Conservation (phyloP, 2,329 filamentous ascomycete species). For the Gremmenia infestans region DNA sequence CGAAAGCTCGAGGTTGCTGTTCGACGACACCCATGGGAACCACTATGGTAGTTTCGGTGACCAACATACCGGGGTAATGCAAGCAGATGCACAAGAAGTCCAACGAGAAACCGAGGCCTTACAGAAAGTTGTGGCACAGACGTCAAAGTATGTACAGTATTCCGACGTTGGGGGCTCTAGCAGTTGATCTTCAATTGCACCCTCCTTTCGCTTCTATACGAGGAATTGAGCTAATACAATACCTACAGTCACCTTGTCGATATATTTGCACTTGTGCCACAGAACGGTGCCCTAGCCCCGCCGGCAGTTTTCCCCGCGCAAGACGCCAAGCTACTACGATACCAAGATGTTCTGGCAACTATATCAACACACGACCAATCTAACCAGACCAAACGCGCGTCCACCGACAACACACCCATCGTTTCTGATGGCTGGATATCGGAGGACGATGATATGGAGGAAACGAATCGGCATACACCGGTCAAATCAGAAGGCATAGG, state of each 20-base stretch:
- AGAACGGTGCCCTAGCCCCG: slow-evolving; percentile 37
- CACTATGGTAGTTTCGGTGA: slow-evolving; percentile 62
- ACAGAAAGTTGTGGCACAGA: slow-evolving; percentile 58
- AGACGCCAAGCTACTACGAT: slow-evolving; percentile 51
- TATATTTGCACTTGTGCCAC: slow-evolving; percentile 59
- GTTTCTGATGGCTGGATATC: slow-evolving; percentile 41
- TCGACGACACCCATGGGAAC: slow-evolving; percentile 54
- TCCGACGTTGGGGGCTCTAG: slow-evolving; percentile 1
- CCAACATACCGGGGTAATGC: slow-evolving; percentile 43
- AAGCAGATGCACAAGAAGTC: slow-evolving; percentile 56
- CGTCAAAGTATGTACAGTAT: slow-evolving; percentile 49
- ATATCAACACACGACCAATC: slow-evolving; percentile 45
- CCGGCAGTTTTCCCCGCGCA: slow-evolving; percentile 44
- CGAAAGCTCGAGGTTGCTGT: slow-evolving; percentile 47
- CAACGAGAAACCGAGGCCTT: slow-evolving; percentile 61
- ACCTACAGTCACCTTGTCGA: slow-evolving; percentile 58
- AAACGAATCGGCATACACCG: slow-evolving; percentile 23
- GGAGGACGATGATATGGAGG: slow-evolving; percentile 30
- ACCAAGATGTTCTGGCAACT: slow-evolving; percentile 58
- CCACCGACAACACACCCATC: slow-evolving; percentile 21
- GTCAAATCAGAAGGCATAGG: slow-evolving; percentile 32
- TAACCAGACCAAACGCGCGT: slow-evolving; percentile 31
- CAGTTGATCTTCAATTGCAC: slow-evolving; percentile 8
- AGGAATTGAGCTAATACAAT: slow-evolving; percentile 15
- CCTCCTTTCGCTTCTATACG: slow-evolving; percentile 4